A percentile compares a stretch with the other conserved stretches of the same genome.
Evolutionary conservation across 805 yeast genomes (phyloP).

Genomic region (Saturnispora kantuleensis): DNA sequence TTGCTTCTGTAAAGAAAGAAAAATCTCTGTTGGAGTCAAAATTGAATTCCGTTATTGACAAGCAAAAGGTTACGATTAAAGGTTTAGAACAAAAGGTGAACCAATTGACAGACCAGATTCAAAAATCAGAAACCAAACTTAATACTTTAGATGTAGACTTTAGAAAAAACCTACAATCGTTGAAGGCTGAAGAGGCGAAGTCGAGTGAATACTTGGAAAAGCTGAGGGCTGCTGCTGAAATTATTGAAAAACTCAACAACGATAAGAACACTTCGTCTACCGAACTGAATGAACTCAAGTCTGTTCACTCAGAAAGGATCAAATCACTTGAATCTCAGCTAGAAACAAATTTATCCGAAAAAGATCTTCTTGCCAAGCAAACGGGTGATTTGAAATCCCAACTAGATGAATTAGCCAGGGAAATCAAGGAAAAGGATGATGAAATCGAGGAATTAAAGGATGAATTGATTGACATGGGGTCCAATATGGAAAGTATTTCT

Average conservation of each 20-base stretch:
- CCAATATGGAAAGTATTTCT: constrained; percentile 22
- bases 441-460: constrained; percentile 14
- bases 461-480: constrained; percentile 24
- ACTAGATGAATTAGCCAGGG: not conserved
- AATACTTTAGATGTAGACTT: constrained; percentile 17
- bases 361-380: constrained; percentile 3
- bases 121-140: constrained; percentile 18
- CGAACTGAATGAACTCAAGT: constrained; percentile 13
- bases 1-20: constrained; percentile 24
- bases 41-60: constrained; percentile 17
- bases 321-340: constrained; percentile 12
- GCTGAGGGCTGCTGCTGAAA: constrained; percentile 21
- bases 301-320: constrained; percentile 2
- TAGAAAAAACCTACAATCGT: constrained; percentile 19
- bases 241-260: constrained; percentile 18
- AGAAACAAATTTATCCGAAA: not conserved
- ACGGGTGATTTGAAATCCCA: not conserved
- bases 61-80: constrained; percentile 18
- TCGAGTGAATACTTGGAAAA: constrained; percentile 15
- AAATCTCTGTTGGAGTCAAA: constrained; percentile 21
- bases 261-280: constrained; percentile 16
- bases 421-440: constrained; percentile 13
- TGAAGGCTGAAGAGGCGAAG: constrained; percentile 18
- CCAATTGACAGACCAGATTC: constrained; percentile 14
- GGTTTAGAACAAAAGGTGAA: constrained; percentile 16